These are phyloP conservation scores for Peniophora sp. DNA, from an alignment of 1,284 basidiomycete species.

Conservation along the genomic window DNA sequence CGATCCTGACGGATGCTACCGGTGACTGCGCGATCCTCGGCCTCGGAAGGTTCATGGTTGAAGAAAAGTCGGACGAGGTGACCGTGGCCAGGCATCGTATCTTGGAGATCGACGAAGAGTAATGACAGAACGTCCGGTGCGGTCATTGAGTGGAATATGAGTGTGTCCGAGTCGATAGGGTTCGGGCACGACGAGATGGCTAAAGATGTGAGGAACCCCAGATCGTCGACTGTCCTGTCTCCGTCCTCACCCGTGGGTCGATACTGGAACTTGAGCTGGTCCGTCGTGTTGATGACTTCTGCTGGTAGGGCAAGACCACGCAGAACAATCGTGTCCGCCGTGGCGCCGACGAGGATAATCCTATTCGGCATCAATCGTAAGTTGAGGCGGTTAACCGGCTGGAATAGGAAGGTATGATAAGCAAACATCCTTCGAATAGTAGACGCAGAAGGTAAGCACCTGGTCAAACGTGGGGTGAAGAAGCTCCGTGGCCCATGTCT, in stretches of 20 bases:
- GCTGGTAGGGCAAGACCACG: slow-evolving; percentile 2
- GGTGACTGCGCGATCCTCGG: slow-evolving; percentile 1
- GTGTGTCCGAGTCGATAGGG: slow-evolving; percentile 4
- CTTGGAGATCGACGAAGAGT: slow-evolving; percentile 5
- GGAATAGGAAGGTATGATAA: no score
- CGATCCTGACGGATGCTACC: background rate
- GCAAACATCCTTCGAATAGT: no score
- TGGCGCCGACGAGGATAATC: slow-evolving; percentile 3
- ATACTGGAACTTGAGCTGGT: background rate
- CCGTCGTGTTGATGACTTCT: background rate
- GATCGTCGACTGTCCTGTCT: background rate
- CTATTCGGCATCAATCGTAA: background rate
- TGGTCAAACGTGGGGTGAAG: slow-evolving; percentile 22
- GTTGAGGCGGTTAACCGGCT: background rate
- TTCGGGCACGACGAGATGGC: slow-evolving; percentile 1
- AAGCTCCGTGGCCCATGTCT: slow-evolving; percentile 20
- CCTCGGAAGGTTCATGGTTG: background rate
- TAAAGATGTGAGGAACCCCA: background rate
- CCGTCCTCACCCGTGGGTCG: background rate
- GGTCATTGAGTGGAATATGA: slow-evolving; percentile 2
- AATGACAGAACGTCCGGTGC: slow-evolving; percentile 5
- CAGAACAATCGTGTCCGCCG: slow-evolving; percentile 3
- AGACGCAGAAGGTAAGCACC: slow-evolving; percentile 15
- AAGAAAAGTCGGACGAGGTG: slow-evolving; percentile 5
- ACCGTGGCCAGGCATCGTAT: slow-evolving; percentile 2